phyloP scores from a whole-genome alignment of 352 stramenopile species.

The Pythium oligandrum region DNA sequence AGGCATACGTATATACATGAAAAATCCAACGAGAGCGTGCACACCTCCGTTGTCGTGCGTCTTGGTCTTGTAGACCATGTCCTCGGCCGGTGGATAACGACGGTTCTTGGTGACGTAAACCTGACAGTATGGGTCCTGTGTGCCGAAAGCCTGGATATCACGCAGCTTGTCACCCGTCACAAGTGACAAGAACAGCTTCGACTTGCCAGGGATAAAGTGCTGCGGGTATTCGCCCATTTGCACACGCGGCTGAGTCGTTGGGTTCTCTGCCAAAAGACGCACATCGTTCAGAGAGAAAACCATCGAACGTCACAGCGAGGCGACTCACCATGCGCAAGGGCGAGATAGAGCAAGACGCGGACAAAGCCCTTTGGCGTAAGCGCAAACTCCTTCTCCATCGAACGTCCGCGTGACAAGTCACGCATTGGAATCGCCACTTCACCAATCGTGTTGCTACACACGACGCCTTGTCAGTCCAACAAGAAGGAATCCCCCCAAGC shows the following conservation, averaged over 20 bases:
- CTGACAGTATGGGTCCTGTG: conserved; percentile 69
- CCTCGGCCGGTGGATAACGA: conserved; percentile 29
- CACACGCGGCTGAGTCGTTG: conserved; percentile 47
- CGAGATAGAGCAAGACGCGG: conserved; percentile 65
- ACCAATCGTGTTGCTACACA: conserved; percentile 54
- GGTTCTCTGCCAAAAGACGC: conserved; percentile 46
- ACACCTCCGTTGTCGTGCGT: conserved; percentile 75
- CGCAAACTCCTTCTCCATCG: conserved; percentile 79
- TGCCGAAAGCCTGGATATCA: conserved; percentile 72
- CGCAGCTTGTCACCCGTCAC: conserved; percentile 70
- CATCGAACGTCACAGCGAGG: neutral
- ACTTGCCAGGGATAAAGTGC: conserved; percentile 70
- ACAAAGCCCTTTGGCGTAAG: conserved; percentile 65
- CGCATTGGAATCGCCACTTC: conserved; percentile 63
- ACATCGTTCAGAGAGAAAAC: neutral
- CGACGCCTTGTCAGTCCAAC: too few species aligned
- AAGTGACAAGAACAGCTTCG: conserved; percentile 64
- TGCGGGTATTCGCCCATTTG: conserved; percentile 70
- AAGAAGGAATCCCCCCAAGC: too few species aligned
- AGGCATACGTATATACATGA: too few species aligned
- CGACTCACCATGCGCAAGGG: conserved; percentile 51
- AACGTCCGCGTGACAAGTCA: conserved; percentile 64
- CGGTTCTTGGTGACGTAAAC: conserved; percentile 52
- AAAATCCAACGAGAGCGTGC: neutral
- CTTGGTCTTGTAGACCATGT: conserved; percentile 65